Base-by-base conservation (phyloP, 2,329 filamentous ascomycete species). In the Trichoderma guizhouense region DNA sequence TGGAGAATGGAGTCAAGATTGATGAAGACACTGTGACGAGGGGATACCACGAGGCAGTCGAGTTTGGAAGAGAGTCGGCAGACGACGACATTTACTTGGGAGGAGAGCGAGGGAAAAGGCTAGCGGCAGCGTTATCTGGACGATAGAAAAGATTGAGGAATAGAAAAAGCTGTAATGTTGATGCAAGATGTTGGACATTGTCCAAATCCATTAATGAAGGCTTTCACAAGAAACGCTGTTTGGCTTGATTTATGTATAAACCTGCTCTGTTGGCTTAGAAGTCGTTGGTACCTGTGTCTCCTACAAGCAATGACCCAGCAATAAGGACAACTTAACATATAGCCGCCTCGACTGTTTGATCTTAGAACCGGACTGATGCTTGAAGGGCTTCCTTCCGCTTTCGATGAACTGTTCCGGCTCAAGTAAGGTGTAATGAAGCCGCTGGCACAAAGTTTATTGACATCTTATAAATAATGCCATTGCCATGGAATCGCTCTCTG, bases 21-120 rank as follows among this genome's bases (percentile, higher is more conserved):
- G 96, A 98, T 76, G 95, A 98, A 83, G 93, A 96, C 57, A 95
- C 90, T 80, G 92, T 98, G 26, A 91, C 90, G 76, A 90, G 86
- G 77, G 94, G 92, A 0, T 99, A 98, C 79, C 89, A 92, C 68
- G 92, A 92, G 74, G 93, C 93, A 34, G 85, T 97, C 2, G 93
- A 97, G 77, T 84, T 95, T 78, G 90, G 89, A 18, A 85, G 90
- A 65, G 85, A 89, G 73, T 87, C 89, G 18, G 84, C 86, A 1
- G 84, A 87, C 24, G 90, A 89, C 30, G 88, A 87, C 74, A 79
- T 89, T 55, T 91, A 90, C 77, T 78, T 91, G 2, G 89, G 88
- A 14, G 88, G 88, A 0, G 88, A 89, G 73, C 84, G 81, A 76
- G 87, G 89, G 21, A 82, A 84, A 72, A 82, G 84, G 72, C 77